Evolutionary conservation across 1,139 yeast genomes (phyloP).

Genomic region (Protomyces macrosporus): DNA sequence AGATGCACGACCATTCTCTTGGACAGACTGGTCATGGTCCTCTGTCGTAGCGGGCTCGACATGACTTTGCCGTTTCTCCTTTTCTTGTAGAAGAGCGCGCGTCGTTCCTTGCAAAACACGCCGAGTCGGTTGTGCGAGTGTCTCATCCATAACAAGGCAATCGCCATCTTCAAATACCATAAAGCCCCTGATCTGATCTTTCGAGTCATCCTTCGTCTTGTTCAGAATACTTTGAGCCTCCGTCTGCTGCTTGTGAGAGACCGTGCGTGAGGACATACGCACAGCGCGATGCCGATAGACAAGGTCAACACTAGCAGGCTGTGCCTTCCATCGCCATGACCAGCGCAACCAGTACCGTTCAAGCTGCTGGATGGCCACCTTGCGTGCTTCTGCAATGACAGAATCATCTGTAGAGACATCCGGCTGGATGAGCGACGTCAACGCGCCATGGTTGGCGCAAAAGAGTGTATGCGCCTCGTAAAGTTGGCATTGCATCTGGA

Average conservation of each 20-base stretch:
- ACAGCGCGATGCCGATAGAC: not conserved
- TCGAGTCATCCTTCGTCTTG: too few relatives aligned
- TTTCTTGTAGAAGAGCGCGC: not conserved
- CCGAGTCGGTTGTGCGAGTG: not conserved
- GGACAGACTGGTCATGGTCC: not conserved
- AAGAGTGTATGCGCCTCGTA: slow-evolving; percentile 1
- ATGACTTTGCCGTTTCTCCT: not conserved
- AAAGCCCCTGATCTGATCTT: not conserved
- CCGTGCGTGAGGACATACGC: too few relatives aligned
- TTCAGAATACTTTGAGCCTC: too few relatives aligned
- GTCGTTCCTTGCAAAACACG: not conserved
- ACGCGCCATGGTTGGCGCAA: not conserved
- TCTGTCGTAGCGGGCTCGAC: not conserved
- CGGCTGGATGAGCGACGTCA: not conserved
- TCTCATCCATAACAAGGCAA: not conserved
- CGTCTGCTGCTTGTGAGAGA: too few relatives aligned
- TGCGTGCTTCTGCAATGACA: not conserved
- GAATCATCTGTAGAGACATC: not conserved
- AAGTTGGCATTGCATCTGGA: slow-evolving; percentile 2
- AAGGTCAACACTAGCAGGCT: not conserved
- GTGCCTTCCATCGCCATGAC: not conserved
- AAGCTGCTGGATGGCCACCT: not conserved
- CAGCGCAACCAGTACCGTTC: not conserved
- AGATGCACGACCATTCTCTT: not conserved
- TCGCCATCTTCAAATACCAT: not conserved